Conservation (phyloP, 192 early-diverging fungal species). For the Glomus cerebriforme region DNA sequence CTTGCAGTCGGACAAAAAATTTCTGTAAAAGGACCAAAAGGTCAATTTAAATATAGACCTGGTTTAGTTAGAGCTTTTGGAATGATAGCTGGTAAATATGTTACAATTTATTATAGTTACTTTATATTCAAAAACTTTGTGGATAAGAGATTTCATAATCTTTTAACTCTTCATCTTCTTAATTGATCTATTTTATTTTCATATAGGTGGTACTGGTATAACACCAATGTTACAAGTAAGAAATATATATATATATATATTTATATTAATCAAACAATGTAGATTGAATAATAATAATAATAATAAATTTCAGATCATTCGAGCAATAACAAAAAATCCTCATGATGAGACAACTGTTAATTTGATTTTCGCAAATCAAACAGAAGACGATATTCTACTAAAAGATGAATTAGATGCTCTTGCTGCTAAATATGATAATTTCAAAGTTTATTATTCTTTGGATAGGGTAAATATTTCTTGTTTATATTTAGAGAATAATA, state of each 20-base stretch:
- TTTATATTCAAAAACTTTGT: neutral
- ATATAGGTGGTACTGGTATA: conserved; percentile 77
- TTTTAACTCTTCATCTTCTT: neutral
- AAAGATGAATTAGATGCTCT: conserved; percentile 80
- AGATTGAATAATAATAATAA: neutral
- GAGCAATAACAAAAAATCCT: conserved; percentile 81
- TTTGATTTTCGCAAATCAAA: conserved; percentile 94
- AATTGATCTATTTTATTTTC: neutral
- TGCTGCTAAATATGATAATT: conserved; percentile 69
- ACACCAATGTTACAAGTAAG: conserved; percentile 87
- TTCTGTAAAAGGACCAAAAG: conserved; percentile 85
- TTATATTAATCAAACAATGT: neutral
- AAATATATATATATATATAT: neutral
- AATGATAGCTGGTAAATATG: conserved; percentile 82
- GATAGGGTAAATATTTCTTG: conserved; percentile 71
- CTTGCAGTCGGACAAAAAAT: conserved; percentile 76
- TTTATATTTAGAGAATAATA: no score
- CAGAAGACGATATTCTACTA: conserved; percentile 85
- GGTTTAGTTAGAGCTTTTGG: conserved; percentile 79
- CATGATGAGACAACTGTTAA: conserved; percentile 82
- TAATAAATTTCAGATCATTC: conserved; percentile 89
- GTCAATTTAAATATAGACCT: conserved; percentile 81
- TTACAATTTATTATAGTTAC: neutral
- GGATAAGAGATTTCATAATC: neutral
- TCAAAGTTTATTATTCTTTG: conserved; percentile 81